Conservation (phyloP, 2,329 filamentous ascomycete genomes). For the Botrytis galanthina region DNA sequence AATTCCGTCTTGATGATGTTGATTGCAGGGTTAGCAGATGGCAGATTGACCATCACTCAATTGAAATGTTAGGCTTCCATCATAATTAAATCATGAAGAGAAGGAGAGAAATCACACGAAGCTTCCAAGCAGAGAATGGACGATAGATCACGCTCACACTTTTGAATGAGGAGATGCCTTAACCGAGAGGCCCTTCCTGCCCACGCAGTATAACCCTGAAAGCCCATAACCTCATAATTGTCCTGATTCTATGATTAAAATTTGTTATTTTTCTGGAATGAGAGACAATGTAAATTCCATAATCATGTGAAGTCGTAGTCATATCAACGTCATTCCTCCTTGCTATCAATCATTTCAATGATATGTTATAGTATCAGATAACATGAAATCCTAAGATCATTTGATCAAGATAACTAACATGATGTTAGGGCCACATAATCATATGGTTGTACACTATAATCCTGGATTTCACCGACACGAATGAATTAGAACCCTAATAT, state of each 20-base stretch:
- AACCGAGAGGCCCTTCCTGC: rapidly evolving
- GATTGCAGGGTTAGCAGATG: not conserved
- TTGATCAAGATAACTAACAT: not conserved
- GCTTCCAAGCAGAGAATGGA: rapidly evolving
- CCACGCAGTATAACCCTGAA: not conserved
- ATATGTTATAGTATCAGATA: not conserved
- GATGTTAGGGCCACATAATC: not conserved
- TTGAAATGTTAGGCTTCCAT: rapidly evolving
- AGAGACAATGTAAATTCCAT: rapidly evolving
- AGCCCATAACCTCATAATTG: not conserved
- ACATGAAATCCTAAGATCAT: not conserved
- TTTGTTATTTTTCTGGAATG: not conserved
- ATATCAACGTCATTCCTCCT: rapidly evolving
- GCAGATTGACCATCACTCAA: not conserved
- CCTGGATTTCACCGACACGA: not conserved
- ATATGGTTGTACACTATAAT: not conserved
- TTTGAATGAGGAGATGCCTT: rapidly evolving
- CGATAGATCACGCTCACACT: not conserved
- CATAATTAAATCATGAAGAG: not conserved
- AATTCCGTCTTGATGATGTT: not conserved
- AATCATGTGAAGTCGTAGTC: not conserved
- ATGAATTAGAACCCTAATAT: rapidly evolving
- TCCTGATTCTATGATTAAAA: not conserved
- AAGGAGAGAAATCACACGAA: not conserved
- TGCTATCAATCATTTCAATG: not conserved